phyloP scores from a whole-genome alignment of 345 rosid species.

The Linum lewisii region DNA sequence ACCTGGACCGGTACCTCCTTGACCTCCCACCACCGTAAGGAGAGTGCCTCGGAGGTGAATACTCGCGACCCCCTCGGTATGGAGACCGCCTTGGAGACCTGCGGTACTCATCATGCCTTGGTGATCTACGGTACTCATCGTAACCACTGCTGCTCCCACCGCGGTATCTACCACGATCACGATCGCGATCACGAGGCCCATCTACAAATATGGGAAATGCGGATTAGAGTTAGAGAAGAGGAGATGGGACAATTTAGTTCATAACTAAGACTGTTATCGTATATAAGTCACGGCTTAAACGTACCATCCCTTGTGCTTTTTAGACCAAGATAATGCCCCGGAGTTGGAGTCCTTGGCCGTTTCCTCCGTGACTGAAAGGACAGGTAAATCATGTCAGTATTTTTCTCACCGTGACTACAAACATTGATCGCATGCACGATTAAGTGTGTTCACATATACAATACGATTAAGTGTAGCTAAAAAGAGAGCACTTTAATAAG shows the following conservation, averaged over 20 bases:
- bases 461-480: neutral
- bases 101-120: conserved; percentile 43
- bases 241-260: neutral
- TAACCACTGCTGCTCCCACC: conserved; percentile 26
- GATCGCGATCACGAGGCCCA: conserved; percentile 37
- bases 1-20: conserved; percentile 67
- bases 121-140: conserved; percentile 33
- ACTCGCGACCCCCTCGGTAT: conserved; percentile 47
- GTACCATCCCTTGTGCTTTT: conserved; percentile 82
- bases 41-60: conserved; percentile 54
- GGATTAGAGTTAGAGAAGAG: neutral
- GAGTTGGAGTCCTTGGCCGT: conserved; percentile 96
- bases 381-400: conserved; percentile 11
- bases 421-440: neutral
- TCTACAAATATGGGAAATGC: conserved; percentile 11
- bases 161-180: conserved; percentile 51
- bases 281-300: conserved; percentile 2
- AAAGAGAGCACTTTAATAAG: neutral
- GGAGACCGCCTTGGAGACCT: conserved; percentile 85
- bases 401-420: conserved; percentile 2
- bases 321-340: conserved; percentile 97
- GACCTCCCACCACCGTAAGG: conserved; percentile 58
- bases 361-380: conserved; percentile 88
- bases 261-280: neutral
- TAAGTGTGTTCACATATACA: neutral